Evolutionary conservation across 2,329 filamentous ascomycete species (phyloP).

Genomic region (Fusarium pininemorale): DNA sequence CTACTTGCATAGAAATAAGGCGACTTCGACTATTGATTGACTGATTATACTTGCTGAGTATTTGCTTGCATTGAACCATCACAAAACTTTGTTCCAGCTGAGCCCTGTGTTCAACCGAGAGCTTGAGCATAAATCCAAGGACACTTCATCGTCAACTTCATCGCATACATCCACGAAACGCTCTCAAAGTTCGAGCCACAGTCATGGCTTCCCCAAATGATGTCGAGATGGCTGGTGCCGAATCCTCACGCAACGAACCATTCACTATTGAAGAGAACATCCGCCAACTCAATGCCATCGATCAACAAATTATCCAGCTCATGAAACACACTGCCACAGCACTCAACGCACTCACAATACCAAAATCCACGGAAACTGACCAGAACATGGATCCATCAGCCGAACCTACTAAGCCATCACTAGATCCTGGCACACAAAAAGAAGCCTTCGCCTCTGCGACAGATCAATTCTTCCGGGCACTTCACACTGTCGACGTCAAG

Average conservation of each 20-base stretch:
- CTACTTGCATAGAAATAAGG: background rate
- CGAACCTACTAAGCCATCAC: slow-evolving; percentile 37
- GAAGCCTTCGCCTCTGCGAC: slow-evolving; percentile 67
- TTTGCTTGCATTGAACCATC: background rate
- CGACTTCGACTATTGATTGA: no score
- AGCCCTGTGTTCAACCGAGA: background rate
- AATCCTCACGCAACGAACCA: slow-evolving; percentile 50
- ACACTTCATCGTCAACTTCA: background rate
- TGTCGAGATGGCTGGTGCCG: slow-evolving; percentile 44
- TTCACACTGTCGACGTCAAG: slow-evolving; percentile 78
- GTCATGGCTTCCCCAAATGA: slow-evolving; percentile 47
- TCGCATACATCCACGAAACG: background rate
- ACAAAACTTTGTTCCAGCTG: background rate
- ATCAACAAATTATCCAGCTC: slow-evolving; percentile 62
- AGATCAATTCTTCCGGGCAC: slow-evolving; percentile 73
- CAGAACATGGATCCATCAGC: slow-evolving; percentile 14
- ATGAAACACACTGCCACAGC: slow-evolving; percentile 57
- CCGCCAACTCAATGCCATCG: slow-evolving; percentile 80
- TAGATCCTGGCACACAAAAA: slow-evolving; percentile 61
- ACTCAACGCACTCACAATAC: slow-evolving; percentile 56
- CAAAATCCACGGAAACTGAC: slow-evolving; percentile 16
- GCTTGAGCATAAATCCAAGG: background rate
- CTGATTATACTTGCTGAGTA: no score
- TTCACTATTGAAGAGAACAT: slow-evolving; percentile 83
- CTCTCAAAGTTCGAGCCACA: background rate